phyloP scores from a whole-genome alignment of 495 filamentous ascomycete genomes.

The Talaromyces ruber region DNA sequence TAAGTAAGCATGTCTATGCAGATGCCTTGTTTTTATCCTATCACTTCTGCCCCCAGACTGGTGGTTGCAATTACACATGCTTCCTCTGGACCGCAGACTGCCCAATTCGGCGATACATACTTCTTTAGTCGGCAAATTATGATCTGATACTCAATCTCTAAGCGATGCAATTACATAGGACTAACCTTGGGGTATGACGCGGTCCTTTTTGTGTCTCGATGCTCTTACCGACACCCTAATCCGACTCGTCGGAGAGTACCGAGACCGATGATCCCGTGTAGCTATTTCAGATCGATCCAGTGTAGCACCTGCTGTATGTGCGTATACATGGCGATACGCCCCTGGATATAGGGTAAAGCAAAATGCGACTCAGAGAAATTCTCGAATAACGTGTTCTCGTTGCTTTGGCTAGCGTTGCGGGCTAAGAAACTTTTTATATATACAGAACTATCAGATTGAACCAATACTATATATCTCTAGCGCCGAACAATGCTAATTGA shows the following conservation, averaged over 20 bases:
- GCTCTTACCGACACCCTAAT: not conserved
- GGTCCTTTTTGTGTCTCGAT: not conserved
- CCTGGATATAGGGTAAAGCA: not conserved
- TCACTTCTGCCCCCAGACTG: not conserved
- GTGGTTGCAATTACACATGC: not conserved
- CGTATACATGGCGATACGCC: not conserved
- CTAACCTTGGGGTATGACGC: not conserved
- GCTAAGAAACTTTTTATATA: not conserved
- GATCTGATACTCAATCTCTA: not conserved
- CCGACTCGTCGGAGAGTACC: not conserved
- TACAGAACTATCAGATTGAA: not conserved
- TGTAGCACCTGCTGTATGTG: not conserved
- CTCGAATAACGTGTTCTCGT: not conserved
- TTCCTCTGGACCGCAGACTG: not conserved
- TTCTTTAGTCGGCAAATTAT: not conserved
- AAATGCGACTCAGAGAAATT: not conserved
- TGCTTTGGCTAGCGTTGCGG: not conserved
- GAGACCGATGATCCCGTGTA: not conserved
- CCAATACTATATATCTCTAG: not conserved
- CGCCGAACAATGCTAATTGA: not conserved
- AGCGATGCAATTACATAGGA: not conserved
- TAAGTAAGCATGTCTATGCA: not conserved
- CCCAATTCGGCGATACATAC: not conserved
- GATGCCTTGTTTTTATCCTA: not conserved
- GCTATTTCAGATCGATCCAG: not conserved